Percentiles rank a stretch among this genome's conserved stretches.
These are phyloP conservation scores for Fonsecaea multimorphosa DNA, from an alignment of 2,329 filamentous ascomycete genomes.

Conservation along the genomic window DNA sequence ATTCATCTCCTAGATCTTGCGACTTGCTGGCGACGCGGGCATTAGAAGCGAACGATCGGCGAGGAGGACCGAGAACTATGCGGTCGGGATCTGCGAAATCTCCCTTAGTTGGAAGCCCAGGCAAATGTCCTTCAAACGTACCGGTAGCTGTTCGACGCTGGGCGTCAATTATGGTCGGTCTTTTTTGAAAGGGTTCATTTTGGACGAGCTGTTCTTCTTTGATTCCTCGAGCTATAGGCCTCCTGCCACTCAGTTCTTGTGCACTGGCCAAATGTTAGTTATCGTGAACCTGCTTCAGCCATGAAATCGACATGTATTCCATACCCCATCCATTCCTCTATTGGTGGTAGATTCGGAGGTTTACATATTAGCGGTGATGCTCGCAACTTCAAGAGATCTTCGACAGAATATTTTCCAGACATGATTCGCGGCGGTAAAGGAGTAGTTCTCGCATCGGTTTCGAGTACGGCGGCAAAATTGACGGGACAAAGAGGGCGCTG, in stretches of 20 bases:
- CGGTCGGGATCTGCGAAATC: constrained; percentile 67
- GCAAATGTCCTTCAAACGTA: constrained; percentile 45
- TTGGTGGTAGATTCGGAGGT: constrained; percentile 77
- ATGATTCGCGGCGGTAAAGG: constrained; percentile 29
- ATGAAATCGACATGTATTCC: constrained; percentile 21
- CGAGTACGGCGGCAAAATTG: constrained; percentile 8
- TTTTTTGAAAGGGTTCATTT: constrained; percentile 38
- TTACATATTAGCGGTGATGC: constrained; percentile 83
- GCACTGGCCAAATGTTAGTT: constrained; percentile 45
- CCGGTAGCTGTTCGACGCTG: constrained; percentile 57
- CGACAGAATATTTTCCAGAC: constrained; percentile 71
- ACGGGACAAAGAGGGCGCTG: background rate
- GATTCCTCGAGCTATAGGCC: constrained; percentile 30
- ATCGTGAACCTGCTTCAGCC: constrained; percentile 15
- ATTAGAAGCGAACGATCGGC: constrained; percentile 77
- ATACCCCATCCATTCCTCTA: constrained; percentile 97
- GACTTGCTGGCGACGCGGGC: constrained; percentile 56
- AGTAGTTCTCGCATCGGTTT: constrained; percentile 27
- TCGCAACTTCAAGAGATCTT: constrained; percentile 76
- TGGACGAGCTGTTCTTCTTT: constrained; percentile 32
- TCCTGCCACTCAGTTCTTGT: constrained; percentile 48
- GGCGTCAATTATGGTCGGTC: constrained; percentile 51
- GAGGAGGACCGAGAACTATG: constrained; percentile 82
- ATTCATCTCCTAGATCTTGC: constrained; percentile 27
- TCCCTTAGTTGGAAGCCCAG: constrained; percentile 36